phyloP scores from a whole-genome alignment of 192 early-diverging fungal species.

The Entomortierella beljakovae region DNA sequence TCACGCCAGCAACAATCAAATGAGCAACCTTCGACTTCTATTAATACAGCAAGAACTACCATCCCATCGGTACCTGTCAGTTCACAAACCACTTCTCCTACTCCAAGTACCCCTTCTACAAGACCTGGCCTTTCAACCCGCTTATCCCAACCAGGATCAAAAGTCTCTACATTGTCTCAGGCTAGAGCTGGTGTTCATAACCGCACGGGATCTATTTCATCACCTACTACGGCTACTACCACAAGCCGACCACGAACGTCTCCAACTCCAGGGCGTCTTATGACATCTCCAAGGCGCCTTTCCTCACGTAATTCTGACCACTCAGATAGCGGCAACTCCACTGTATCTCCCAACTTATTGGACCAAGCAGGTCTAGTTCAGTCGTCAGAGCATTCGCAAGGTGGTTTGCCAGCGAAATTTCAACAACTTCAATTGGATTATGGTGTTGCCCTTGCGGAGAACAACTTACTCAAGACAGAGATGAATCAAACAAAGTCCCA shows the following conservation, averaged over 20 bases:
- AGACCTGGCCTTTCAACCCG: conserved; percentile 15
- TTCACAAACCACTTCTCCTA: conserved; percentile 25
- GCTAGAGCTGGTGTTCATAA: background rate
- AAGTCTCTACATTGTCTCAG: conserved; percentile 5
- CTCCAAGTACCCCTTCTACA: conserved; percentile 1
- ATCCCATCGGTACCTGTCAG: background rate
- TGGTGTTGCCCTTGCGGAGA: conserved; percentile 80
- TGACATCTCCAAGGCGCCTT: conserved; percentile 24
- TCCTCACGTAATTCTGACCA: conserved; percentile 29
- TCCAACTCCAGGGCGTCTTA: conserved; percentile 24
- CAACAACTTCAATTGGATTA: conserved; percentile 73
- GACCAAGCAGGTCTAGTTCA: conserved; percentile 40
- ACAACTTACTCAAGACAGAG: conserved; percentile 76
- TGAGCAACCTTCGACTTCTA: background rate
- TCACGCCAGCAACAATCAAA: background rate
- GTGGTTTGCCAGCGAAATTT: conserved; percentile 30
- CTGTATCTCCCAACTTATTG: conserved; percentile 12
- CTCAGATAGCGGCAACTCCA: conserved; percentile 18
- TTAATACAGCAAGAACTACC: background rate
- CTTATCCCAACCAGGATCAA: conserved; percentile 17
- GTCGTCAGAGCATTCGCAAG: conserved; percentile 32
- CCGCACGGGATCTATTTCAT: conserved; percentile 13
- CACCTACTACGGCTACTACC: conserved; percentile 12
- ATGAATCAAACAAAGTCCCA: conserved; percentile 74
- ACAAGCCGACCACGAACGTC: conserved; percentile 28